Evolutionary conservation across 768 basidiomycete species (phyloP).

Genomic region (Suillus discolor): DNA sequence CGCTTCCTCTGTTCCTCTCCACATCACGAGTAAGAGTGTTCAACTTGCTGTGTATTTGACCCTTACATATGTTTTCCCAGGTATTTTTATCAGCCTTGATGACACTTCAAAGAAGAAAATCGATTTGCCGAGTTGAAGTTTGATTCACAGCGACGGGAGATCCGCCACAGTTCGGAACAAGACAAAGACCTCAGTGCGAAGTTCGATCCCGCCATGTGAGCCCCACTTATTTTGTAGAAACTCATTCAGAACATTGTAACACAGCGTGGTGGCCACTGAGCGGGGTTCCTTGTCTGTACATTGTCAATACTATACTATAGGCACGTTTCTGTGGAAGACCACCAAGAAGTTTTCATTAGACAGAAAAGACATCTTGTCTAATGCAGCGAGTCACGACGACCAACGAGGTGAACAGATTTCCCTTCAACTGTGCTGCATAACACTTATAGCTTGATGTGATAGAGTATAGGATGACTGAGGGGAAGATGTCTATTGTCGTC

Average conservation of each 20-base stretch:
- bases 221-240: neutral
- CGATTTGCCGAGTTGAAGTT: conserved; percentile 7
- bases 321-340: neutral
- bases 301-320: too few species aligned
- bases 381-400: neutral
- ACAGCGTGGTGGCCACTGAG: conserved; percentile 6
- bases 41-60: neutral
- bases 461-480: neutral
- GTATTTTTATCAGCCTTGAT: conserved; percentile 1
- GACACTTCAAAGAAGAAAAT: conserved; percentile 7
- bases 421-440: neutral
- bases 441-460: neutral
- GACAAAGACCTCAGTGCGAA: conserved; percentile 2
- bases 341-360: conserved; percentile 8
- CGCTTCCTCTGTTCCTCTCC: neutral
- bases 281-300: conserved; percentile 6
- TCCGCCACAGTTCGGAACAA: neutral
- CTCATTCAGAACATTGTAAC: neutral
- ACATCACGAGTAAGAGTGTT: neutral
- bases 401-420: conserved; percentile 7
- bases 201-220: conserved; percentile 5
- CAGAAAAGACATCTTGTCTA: conserved; percentile 1
- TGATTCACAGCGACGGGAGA: neutral
- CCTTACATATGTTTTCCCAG: neutral
- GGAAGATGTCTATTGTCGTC: conserved; percentile 6